Conservation (phyloP, 768 basidiomycete genomes). For the Coprinopsis sp. region DNA sequence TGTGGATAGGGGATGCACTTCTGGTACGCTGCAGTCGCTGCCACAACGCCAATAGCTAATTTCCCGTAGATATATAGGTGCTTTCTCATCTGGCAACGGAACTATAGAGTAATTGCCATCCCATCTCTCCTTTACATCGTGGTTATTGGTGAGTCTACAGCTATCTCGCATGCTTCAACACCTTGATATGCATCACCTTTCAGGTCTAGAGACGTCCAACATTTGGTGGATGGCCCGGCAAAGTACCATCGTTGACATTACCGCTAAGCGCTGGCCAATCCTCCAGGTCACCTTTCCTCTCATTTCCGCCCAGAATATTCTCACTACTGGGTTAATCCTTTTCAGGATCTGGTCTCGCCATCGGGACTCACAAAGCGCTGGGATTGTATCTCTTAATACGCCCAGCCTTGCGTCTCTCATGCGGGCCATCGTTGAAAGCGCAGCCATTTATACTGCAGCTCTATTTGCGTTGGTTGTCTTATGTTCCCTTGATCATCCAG, state of each 20-base stretch:
- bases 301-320: slow-evolving; percentile 22
- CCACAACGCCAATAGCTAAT: not conserved
- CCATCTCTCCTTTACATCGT: slow-evolving; percentile 19
- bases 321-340: slow-evolving; percentile 27
- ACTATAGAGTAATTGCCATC: slow-evolving; percentile 17
- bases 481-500: slow-evolving; percentile 19
- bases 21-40: slow-evolving; percentile 15
- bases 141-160: slow-evolving; percentile 17
- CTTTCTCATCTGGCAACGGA: slow-evolving; percentile 25
- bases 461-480: slow-evolving; percentile 25
- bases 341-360: slow-evolving; percentile 24
- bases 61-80: slow-evolving; percentile 24
- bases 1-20: slow-evolving; percentile 26
- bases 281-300: slow-evolving; percentile 23
- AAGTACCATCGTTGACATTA: not conserved
- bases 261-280: slow-evolving; percentile 1
- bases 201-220: slow-evolving; percentile 8
- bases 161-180: not conserved
- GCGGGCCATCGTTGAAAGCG: slow-evolving; percentile 28
- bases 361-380: slow-evolving; percentile 15
- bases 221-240: slow-evolving; percentile 23
- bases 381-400: slow-evolving; percentile 10
- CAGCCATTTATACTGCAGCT: slow-evolving; percentile 26
- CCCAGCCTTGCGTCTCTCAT: slow-evolving; percentile 18
- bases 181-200: slow-evolving; percentile 8